Base-by-base conservation (phyloP, 2,329 filamentous ascomycete species). In the Shiraia sp. region DNA sequence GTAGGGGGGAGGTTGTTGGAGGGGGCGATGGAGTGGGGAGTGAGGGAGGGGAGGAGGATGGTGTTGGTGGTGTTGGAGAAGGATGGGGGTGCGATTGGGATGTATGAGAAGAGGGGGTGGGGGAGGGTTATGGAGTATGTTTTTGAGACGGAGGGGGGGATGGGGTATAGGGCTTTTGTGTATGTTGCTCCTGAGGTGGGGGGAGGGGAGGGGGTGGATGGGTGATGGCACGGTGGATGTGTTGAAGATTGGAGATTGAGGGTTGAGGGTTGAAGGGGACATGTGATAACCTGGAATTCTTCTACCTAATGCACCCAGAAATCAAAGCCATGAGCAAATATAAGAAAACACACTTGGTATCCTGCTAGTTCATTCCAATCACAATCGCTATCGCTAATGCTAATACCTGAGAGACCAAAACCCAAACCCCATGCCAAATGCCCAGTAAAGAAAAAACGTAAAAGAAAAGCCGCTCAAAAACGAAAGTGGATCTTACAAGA, bases 21-120 rank as follows among this genome's bases (percentile, higher is more conserved):
- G 23, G 30, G 34, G 14, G 23, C 30, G 22, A 10, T 33, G 10
- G 30, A 7, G 12, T 33, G 37, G 31, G 37, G 37, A 5, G 28
- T 10, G 15, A 19, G 14, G 8, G 24, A 34, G 23, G 29, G 37
- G 9, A 40, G 9, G 16, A 27, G 37, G 16, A 28, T 40, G 14
- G 37, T 32, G 30, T 24, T 40, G 13, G 16, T 40, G 17, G 37
- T 40, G 2, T 14, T 40, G 23, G 37, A 40, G 12, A 40, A 40
- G 24, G 37, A 40, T 27, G 15, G 8, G 23, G 28, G 23, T 27
- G 37, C 37, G 2, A 40, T 33, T n/a, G 8, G 37, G 9, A 40
- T 40, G 37, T 40, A 40, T 29, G 37, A 40, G 30, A 29, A 13
- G 9, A 25, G 33, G 37, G 30, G 37, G 12, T 40, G 37, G 37